Evolutionary conservation across 371 early-diverging fungal genomes (phyloP).

Genomic region (Zychaea mexicana): DNA sequence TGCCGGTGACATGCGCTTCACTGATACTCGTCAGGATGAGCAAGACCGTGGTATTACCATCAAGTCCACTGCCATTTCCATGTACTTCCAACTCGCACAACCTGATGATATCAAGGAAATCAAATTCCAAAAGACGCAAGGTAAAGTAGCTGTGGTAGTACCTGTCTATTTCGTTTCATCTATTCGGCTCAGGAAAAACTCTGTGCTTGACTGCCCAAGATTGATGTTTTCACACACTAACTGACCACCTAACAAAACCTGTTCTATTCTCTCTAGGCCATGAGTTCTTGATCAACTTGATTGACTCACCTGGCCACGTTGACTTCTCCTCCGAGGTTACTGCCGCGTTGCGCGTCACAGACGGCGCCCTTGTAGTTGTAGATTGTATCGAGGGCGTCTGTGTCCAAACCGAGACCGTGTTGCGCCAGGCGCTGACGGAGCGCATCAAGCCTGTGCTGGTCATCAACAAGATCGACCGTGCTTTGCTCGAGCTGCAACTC

Average conservation of each 20-base stretch:
- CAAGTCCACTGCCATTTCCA: constrained; percentile 99
- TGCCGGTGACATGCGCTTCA: constrained; percentile 97
- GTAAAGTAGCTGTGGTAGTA: constrained; percentile 32
- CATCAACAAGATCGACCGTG: constrained; percentile 99
- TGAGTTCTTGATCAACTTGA: constrained; percentile 98
- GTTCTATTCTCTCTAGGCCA: constrained; percentile 10
- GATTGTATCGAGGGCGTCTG: constrained; percentile 99
- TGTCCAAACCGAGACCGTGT: constrained; percentile 99
- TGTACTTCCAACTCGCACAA: constrained; percentile 93
- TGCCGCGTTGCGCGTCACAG: constrained; percentile 99
- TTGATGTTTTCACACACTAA: no score
- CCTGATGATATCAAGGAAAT: constrained; percentile 82
- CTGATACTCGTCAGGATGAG: constrained; percentile 98
- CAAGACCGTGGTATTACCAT: constrained; percentile 99
- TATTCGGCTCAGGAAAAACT: no score
- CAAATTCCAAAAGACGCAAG: constrained; percentile 82
- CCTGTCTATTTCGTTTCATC: no score
- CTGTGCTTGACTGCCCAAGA: no score
- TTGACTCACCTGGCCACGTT: constrained; percentile 99
- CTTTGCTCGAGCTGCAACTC: constrained; percentile 94
- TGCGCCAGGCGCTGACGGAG: constrained; percentile 98
- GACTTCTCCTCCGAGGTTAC: constrained; percentile 99
- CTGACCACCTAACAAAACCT: no score
- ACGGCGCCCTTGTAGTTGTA: constrained; percentile 99
- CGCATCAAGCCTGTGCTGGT: constrained; percentile 97